Evolutionary conservation across 768 basidiomycete species (phyloP), one percentile per base, ranked within the genome.

Genomic region (Mycena crocata): DNA sequence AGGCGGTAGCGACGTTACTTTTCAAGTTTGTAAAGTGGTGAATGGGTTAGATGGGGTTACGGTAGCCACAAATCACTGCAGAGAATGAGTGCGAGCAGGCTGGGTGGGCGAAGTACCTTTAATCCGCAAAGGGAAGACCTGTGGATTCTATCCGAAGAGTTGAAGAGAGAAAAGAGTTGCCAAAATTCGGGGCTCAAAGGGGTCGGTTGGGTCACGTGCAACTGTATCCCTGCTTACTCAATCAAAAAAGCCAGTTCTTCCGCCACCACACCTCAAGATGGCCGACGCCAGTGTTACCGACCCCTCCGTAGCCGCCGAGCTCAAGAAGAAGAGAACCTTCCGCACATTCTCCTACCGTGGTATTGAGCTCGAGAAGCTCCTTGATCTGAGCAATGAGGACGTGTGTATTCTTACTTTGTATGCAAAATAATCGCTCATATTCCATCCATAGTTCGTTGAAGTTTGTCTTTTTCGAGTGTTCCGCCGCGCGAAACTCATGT

Each of bases 271-370:
- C n/a, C n/a, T n/a, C n/a, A n/a, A n/a, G n/a, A n/a, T n/a, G n/a
- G 92, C 94, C 82, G 94, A 95, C 81, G 82, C 87, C 73, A 82
- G 82, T 62, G 86, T 95, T 73, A 97, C 96, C 82, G 96, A 98
- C 82, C 95, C 96, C 77, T 82, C 90, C 81, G 83, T 94, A 80
- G 98, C 97, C 75, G 96, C 96, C 68, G 97, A 96, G 80, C 88
- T 97, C 85, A 98, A 98, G 92, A 96, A 96, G 88, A 96, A 91
- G 90, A 87, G 98, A 77, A 96, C 95, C 64, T 99, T 99, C 93
- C 93, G 95, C 77, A 98, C 97, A 75, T 99, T 97, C 87, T 94
- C 94, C 37, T 99, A 96, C 90, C 93, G 98, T 77, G 98, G 98
- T 74, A 84, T 99, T 75, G 96, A 97, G 87, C 93, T 99, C 74